A percentile compares a stretch with the other conserved stretches of the same genome.
Conservation (phyloP, 768 basidiomycete species). For the Trametes gibbosa region DNA sequence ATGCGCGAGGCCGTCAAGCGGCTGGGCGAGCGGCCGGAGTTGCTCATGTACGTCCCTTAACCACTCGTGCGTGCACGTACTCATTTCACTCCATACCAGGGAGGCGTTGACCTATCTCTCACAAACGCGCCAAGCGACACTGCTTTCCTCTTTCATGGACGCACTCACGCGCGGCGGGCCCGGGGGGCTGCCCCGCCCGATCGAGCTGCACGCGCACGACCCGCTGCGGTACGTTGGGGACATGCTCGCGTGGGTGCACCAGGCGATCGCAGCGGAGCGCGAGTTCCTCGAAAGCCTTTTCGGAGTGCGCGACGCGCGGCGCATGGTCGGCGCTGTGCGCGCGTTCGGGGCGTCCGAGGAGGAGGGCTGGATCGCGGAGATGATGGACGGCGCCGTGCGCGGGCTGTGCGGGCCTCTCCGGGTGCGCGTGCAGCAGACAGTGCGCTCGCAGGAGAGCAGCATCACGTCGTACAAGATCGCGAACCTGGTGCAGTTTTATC, state of each 20-base stretch:
- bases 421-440: conserved; percentile 92
- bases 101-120: conserved; percentile 78
- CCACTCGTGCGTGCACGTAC: too few species aligned
- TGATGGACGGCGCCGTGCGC: conserved; percentile 79
- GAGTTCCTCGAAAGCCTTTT: conserved; percentile 92
- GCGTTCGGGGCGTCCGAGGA: conserved; percentile 54
- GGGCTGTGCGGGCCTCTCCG: conserved; percentile 88
- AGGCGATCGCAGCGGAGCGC: conserved; percentile 89
- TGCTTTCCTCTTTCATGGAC: conserved; percentile 79
- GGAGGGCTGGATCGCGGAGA: conserved; percentile 74
- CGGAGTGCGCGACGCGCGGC: conserved; percentile 53
- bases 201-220: conserved; percentile 97
- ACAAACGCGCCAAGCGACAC: conserved; percentile 75
- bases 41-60: conserved; percentile 56
- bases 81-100: too few species aligned
- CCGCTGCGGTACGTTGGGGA: conserved; percentile 95
- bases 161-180: conserved; percentile 88
- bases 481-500: conserved; percentile 93
- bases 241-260: conserved; percentile 99
- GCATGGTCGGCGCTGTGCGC: conserved; percentile 78
- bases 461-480: conserved; percentile 91
- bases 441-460: conserved; percentile 89
- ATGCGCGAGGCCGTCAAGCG: conserved; percentile 74
- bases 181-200: conserved; percentile 83
- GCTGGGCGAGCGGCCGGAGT: conserved; percentile 72